Percentiles rank a stretch among this genome's conserved stretches.
Evolutionary conservation across 2,329 filamentous ascomycete genomes (phyloP).

Genomic region (Anisogramma anomala): DNA sequence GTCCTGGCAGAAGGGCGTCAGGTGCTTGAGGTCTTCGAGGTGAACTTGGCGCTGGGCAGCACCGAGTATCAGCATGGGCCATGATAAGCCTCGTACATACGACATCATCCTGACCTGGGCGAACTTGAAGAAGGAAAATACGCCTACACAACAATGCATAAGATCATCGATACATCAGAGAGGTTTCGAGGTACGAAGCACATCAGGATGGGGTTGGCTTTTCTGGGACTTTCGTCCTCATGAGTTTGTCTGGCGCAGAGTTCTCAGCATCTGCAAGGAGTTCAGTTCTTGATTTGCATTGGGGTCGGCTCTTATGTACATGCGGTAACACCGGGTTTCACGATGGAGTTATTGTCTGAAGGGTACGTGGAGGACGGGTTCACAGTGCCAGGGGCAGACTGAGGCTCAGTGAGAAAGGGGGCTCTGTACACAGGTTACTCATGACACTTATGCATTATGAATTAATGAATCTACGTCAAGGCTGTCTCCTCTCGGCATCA

Average conservation of each 20-base stretch:
- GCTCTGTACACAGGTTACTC: background rate
- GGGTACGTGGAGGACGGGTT: constrained; percentile 1
- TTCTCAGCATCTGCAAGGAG: background rate
- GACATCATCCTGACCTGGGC: background rate
- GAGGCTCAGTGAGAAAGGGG: background rate
- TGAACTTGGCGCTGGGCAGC: too few species aligned
- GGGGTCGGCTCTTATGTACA: background rate
- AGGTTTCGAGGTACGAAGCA: background rate
- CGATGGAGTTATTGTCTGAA: background rate
- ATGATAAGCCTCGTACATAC: background rate
- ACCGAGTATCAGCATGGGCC: background rate
- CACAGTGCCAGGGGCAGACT: background rate
- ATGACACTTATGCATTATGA: constrained; percentile 2
- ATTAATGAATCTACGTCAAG: constrained; percentile 1
- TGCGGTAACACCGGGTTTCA: background rate
- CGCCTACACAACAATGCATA: constrained; percentile 2
- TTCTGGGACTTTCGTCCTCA: background rate
- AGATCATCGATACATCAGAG: background rate
- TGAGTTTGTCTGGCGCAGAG: background rate
- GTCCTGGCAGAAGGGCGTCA: background rate
- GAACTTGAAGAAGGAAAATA: constrained; percentile 6
- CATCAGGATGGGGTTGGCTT: constrained; percentile 1
- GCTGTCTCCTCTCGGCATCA: background rate
- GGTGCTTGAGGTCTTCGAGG: background rate
- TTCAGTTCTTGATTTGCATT: background rate